phyloP scores from a whole-genome alignment of 73 alveolate genomes.

The Paramecium sonneborni region DNA sequence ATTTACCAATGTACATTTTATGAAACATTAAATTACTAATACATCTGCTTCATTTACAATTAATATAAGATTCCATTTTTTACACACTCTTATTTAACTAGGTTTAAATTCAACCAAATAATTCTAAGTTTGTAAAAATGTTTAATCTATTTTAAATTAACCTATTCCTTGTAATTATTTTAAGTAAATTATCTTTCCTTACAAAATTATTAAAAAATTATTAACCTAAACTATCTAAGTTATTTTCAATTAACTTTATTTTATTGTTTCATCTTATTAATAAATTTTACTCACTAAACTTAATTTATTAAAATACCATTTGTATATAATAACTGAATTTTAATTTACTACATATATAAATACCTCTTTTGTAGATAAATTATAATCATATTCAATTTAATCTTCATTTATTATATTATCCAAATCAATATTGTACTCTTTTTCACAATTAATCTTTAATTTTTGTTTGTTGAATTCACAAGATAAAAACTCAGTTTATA shows the following conservation, averaged over 20 bases:
- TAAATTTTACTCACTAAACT: background rate
- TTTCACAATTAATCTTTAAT: background rate
- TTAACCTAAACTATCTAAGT: background rate
- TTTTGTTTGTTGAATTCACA: background rate
- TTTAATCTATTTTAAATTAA: background rate
- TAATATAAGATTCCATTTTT: background rate
- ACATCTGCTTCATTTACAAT: background rate
- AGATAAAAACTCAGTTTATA: background rate
- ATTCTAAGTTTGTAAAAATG: background rate
- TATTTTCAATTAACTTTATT: background rate
- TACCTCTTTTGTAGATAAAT: background rate
- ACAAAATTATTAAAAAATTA: background rate
- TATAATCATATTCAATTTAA: background rate
- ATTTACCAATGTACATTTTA: background rate
- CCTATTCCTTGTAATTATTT: background rate
- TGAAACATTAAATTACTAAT: background rate
- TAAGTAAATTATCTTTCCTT: background rate
- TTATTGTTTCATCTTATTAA: background rate
- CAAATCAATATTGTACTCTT: background rate
- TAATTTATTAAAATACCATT: background rate
- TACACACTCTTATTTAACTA: background rate
- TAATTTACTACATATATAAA: background rate
- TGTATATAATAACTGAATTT: background rate
- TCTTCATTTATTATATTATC: background rate
- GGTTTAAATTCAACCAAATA: background rate